Evolutionary conservation across 768 basidiomycete species (phyloP).

Genomic region (Termitomyces sp.): DNA sequence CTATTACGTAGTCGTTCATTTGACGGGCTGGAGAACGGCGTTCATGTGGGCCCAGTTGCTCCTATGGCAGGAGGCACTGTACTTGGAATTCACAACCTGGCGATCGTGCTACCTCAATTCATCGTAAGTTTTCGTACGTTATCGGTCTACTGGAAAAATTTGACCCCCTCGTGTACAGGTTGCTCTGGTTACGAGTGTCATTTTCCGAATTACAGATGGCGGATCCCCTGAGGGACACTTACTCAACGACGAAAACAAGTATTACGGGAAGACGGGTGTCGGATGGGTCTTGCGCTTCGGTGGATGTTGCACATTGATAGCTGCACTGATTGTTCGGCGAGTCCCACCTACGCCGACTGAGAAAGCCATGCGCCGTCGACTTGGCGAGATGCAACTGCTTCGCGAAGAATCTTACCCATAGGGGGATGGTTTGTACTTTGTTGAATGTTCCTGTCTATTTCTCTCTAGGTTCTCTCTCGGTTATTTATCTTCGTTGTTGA

Average conservation of each 20-base stretch:
- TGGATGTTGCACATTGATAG: conserved; percentile 80
- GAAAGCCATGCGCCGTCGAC: conserved; percentile 78
- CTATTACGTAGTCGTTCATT: conserved; percentile 56
- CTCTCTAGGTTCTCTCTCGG: neutral
- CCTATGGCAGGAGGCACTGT: conserved; percentile 85
- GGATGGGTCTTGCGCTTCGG: conserved; percentile 94
- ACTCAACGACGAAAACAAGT: conserved; percentile 42
- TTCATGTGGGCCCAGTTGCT: conserved; percentile 29
- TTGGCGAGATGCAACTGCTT: conserved; percentile 75
- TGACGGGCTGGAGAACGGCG: conserved; percentile 38
- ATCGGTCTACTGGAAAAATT: neutral
- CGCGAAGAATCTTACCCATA: conserved; percentile 52
- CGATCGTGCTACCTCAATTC: conserved; percentile 94
- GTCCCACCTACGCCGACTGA: conserved; percentile 90
- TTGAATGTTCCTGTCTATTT: conserved; percentile 4
- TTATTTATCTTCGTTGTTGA: neutral
- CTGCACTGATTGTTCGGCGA: conserved; percentile 72
- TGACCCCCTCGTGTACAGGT: conserved; percentile 42
- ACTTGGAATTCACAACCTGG: conserved; percentile 91
- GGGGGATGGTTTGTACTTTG: conserved; percentile 1
- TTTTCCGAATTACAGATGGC: conserved; percentile 79
- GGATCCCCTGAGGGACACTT: conserved; percentile 30
- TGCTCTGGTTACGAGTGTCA: conserved; percentile 78
- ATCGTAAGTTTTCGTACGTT: conserved; percentile 49
- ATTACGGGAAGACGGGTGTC: conserved; percentile 83